A percentile compares a stretch with the other conserved stretches of the same genome.
Evolutionary conservation across 495 filamentous ascomycete genomes (phyloP).

Genomic region (Aspergillus sparsus): DNA sequence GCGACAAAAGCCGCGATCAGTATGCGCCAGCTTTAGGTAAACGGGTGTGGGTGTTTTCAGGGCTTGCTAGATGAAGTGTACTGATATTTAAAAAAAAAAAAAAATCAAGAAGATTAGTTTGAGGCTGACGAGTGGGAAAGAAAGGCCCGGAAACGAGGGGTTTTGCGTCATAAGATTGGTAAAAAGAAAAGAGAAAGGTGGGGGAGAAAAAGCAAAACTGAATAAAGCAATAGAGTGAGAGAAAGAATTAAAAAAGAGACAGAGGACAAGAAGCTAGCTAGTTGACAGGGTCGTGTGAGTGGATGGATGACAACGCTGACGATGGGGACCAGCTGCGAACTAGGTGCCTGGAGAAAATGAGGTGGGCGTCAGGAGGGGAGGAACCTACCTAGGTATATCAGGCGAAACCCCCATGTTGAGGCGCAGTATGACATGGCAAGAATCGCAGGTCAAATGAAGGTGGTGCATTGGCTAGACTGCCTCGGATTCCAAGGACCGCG

Average conservation of each 20-base stretch:
- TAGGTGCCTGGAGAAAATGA: neutral
- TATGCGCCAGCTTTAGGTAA: too few species aligned
- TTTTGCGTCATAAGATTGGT: neutral
- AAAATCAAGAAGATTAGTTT: neutral
- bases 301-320: neutral
- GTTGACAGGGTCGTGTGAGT: neutral
- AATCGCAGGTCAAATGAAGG: neutral
- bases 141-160: neutral
- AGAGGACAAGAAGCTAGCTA: too few species aligned
- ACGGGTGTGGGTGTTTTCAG: too few species aligned
- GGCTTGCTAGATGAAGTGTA: too few species aligned
- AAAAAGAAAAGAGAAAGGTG: too few species aligned
- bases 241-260: neutral
- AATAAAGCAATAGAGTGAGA: neutral
- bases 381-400: neutral
- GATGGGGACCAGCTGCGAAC: neutral
- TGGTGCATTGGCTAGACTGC: neutral
- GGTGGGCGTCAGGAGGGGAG: slow-evolving; percentile 2
- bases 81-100: neutral
- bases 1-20: neutral
- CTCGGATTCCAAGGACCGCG: neutral
- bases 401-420: neutral
- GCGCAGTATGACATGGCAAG: neutral
- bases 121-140: neutral
- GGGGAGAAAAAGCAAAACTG: neutral